Evolutionary conservation across 805 yeast genomes (phyloP), one percentile per base, ranked within the genome.

Genomic region (Wickerhamiella shivajii): DNA sequence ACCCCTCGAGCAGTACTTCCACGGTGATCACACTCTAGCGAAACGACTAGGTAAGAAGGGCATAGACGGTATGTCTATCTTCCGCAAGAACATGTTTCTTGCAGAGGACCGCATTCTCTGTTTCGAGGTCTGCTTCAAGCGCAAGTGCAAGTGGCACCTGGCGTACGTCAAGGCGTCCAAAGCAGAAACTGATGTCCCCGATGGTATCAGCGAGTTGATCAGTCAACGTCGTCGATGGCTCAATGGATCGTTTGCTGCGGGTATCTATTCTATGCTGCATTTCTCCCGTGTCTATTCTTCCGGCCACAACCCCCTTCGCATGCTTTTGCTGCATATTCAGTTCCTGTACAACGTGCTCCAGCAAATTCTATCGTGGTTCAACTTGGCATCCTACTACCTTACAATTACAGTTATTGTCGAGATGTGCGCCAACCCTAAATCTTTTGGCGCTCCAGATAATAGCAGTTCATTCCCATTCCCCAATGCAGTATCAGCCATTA

Each of bases 101-200:
- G 79, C 79, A 36, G 79, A 73, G 52, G 79, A 73, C 47, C 67
- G 79, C 45, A 73, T 73, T 43, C 57, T 73, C 39, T 73, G 79
- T 53, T 69, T 67, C 47, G 79, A 73, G 44, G 64, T 73, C 34
- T 71, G 69, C 12, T 74, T 75, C 36, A 73, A 73, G 48, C 55
- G 57, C 23, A 64, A 63, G 8, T 63, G 68, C 43, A 60, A 66
- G 34, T 73, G 79, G 79, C 65, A 71, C 39, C 61, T 73, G 43
- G 54, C 76, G 16, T 73, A 73, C 48, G 71, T 74, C 47, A 71
- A 71, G 46, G 64, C 66, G 31, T 73, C 78, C 11, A 59, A 64
- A 44, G 79, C 78, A 2, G 78, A 72, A 44, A 73, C 79, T 3
- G 79, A 73, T 55, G 79, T 73, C 7, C 79, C 79, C 2, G 74